phyloP scores from a whole-genome alignment of 2,329 filamentous ascomycete species.

The Alternaria triticina region DNA sequence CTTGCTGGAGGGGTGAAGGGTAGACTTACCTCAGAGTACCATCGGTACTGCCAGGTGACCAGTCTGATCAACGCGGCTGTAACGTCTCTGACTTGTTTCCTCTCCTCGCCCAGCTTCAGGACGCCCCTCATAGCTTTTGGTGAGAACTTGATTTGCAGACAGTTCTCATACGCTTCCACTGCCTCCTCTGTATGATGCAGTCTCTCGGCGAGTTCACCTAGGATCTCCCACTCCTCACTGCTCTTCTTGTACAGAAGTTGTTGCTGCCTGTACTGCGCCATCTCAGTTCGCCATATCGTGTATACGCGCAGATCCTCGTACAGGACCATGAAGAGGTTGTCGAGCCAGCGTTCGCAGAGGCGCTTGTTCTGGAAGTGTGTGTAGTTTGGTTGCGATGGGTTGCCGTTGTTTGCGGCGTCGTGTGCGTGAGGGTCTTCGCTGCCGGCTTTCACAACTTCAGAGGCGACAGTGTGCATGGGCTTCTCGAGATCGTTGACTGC shows the following conservation, averaged over 20 bases:
- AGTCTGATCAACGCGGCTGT: conserved; percentile 86
- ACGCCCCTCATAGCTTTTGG: conserved; percentile 91
- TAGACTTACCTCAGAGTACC: conserved; percentile 84
- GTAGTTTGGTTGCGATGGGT: conserved; percentile 67
- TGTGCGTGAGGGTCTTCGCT: conserved; percentile 61
- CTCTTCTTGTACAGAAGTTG: conserved; percentile 96
- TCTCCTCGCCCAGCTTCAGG: conserved; percentile 77
- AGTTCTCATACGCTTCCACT: conserved; percentile 89
- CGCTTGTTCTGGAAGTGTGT: conserved; percentile 97
- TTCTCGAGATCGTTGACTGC: conserved; percentile 66
- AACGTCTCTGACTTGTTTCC: conserved; percentile 79
- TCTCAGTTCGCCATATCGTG: conserved; percentile 98
- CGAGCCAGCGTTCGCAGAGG: conserved; percentile 95
- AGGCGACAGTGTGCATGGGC: conserved; percentile 78
- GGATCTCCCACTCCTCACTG: conserved; percentile 96
- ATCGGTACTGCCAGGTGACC: conserved; percentile 97
- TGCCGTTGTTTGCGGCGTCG: conserved; percentile 57
- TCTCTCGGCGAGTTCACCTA: conserved; percentile 89
- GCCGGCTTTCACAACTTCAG: conserved; percentile 77
- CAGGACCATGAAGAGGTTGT: conserved; percentile 98
- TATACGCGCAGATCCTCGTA: conserved; percentile 98
- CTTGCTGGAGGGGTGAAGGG: not conserved
- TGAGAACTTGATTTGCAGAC: conserved; percentile 85
- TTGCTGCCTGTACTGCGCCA: conserved; percentile 93
- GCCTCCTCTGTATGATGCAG: conserved; percentile 92